Conservation (phyloP, 192 early-diverging fungal species). For the Phlyctochytrium bullatum region DNA sequence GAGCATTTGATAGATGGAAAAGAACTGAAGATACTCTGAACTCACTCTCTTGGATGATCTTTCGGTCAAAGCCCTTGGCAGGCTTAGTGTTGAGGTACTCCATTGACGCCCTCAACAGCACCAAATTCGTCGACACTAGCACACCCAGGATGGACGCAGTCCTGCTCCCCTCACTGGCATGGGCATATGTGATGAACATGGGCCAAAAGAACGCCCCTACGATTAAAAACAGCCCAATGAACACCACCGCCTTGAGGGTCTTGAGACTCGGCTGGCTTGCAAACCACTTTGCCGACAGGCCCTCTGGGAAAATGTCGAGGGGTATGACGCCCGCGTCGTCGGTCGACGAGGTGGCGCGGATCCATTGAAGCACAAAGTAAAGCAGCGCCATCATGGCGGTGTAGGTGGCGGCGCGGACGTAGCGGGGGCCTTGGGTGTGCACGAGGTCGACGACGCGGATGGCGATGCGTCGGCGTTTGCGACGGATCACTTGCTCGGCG, state of each 20-base stretch:
- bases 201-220: conserved; percentile 13
- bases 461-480: not conserved
- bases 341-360: not conserved
- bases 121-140: not conserved
- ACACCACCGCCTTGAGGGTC: conserved; percentile 4
- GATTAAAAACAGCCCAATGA: not conserved
- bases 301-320: not conserved
- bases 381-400: not conserved
- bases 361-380: conserved; percentile 1
- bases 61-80: not conserved
- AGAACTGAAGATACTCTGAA: not conserved
- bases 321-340: not conserved
- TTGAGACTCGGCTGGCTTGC: not conserved
- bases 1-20: no score
- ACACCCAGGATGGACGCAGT: conserved; percentile 7
- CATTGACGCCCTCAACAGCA: not conserved
- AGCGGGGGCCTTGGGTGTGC: conserved; percentile 6
- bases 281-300: not conserved
- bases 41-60: not conserved
- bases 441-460: not conserved
- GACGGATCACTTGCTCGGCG: not conserved
- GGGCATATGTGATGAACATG: conserved; percentile 10
- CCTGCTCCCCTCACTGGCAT: conserved; percentile 4
- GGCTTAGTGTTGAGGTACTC: not conserved
- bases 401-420: not conserved